Conservation (phyloP, 345 rosid genomes). For the Hibiscus tridactylites region DNA sequence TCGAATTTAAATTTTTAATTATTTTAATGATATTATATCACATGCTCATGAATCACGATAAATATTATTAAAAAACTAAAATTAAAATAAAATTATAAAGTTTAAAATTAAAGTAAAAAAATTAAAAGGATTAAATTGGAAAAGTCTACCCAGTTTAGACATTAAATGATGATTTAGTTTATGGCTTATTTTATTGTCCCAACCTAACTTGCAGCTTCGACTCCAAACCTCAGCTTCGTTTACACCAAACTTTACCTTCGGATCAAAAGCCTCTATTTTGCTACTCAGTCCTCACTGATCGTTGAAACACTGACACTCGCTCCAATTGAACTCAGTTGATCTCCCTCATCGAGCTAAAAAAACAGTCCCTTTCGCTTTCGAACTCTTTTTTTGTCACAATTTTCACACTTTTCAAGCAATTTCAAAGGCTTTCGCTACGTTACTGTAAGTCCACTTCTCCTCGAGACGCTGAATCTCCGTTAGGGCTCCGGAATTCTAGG, state of each 20-base stretch:
- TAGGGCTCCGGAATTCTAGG: conserved; percentile 5
- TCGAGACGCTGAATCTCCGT: conserved; percentile 13
- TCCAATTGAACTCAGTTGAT: conserved; percentile 37
- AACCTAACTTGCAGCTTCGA: conserved; percentile 14
- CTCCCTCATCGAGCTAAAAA: conserved; percentile 12
- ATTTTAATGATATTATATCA: too few relatives aligned
- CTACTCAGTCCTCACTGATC: conserved; percentile 27
- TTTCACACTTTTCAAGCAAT: conserved; percentile 16
- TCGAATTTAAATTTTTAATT: too few relatives aligned
- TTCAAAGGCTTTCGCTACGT: conserved; percentile 13
- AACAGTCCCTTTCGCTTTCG: conserved; percentile 5
- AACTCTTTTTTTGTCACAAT: conserved; percentile 16
- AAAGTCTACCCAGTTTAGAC: too few relatives aligned
- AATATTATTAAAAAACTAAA: too few relatives aligned
- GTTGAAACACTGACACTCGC: conserved; percentile 47
- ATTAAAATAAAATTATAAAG: too few relatives aligned
- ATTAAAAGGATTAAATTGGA: too few relatives aligned
- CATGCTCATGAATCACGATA: too few relatives aligned
- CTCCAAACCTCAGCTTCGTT: conserved; percentile 18
- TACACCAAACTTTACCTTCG: conserved; percentile 20
- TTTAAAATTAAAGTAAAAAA: too few relatives aligned
- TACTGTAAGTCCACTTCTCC: conserved; percentile 26
- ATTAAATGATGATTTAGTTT: too few relatives aligned
- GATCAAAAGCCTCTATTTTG: conserved; percentile 29
- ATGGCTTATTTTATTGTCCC: not conserved